A percentile compares a stretch with the other conserved stretches of the same genome.
Conservation (phyloP, 1,139 yeast species). For the Pichia sp. region DNA sequence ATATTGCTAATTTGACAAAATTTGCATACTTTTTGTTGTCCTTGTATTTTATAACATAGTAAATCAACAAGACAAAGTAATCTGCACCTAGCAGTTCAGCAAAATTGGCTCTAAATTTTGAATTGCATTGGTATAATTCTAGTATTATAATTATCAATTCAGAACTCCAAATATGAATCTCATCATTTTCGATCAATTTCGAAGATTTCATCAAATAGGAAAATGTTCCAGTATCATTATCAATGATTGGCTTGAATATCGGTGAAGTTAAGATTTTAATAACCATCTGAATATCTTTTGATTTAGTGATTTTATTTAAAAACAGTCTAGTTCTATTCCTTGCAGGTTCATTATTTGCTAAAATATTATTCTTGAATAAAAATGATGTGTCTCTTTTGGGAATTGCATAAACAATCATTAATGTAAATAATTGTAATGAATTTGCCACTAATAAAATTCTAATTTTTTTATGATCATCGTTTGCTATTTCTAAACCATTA, state of each 20-base stretch:
- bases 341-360: conserved; percentile 26
- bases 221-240: conserved; percentile 18
- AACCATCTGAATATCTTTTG: conserved; percentile 45
- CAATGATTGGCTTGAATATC: conserved; percentile 36
- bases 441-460: conserved; percentile 50
- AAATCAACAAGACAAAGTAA: conserved; percentile 47
- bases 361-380: conserved; percentile 32
- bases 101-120: conserved; percentile 42
- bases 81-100: conserved; percentile 45
- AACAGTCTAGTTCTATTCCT: conserved; percentile 45
- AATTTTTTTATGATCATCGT: conserved; percentile 36
- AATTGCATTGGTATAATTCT: conserved; percentile 74
- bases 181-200: conserved; percentile 21
- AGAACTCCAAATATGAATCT: conserved; percentile 44
- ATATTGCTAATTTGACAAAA: conserved; percentile 53
- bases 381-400: conserved; percentile 46
- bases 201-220: conserved; percentile 25
- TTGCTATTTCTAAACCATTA: conserved; percentile 30
- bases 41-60: conserved; percentile 49
- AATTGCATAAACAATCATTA: conserved; percentile 59
- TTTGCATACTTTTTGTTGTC: conserved; percentile 37
- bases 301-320: conserved; percentile 48
- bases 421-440: conserved; percentile 55
- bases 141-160: conserved; percentile 61
- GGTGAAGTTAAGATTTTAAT: conserved; percentile 42